Base-by-base conservation (phyloP, 352 stramenopile genomes). In the Phytophthora europaea region DNA sequence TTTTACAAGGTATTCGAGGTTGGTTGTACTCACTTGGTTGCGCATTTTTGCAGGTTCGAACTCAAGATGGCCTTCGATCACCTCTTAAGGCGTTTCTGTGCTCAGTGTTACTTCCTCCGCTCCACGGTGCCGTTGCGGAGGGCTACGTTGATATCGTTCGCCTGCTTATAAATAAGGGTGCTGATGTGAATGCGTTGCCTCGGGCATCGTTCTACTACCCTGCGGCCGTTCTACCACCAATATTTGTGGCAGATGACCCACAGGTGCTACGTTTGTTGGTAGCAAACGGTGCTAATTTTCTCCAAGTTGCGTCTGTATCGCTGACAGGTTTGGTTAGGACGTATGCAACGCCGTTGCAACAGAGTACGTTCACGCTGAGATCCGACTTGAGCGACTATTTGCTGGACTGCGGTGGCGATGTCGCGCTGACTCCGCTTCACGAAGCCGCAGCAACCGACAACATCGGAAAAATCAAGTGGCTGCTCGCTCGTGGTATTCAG, bases 161-260 rank as follows among this genome's bases (percentile, higher is more conserved):
- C 0, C 26, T 89, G 40, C 81, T 96, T 8, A 72, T 94, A n/a
- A 82, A 87, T 43, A 76, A 75, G 16, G 75, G 74, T 10, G 86
- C 84, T 2, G 74, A 96, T 65, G 79, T 89, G 18, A 93, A 94
- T 45, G 65, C 71, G n/a, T 48, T 92, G 26, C 78, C 87, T 6
- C 80, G 78, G 16, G 85, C 82, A 4, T 93, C 85, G 9, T 93
- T 92, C 26, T 95, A 92, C 72, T 85, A 90, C 43, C 79, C 63
- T 10, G 76, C 79, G 10, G 84, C 82, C 0, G 76, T 88, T 16
- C 76, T 93, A 6, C 85, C 87, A 9, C 82, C 89, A 2, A 90
- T 95, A 18, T 95, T 94, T 70, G 77, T 93, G 56, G 85, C 87
- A 3, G 87, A 94, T 55, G 83, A 94, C 40, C 85, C 85, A 1